phyloP scores from a whole-genome alignment of 192 early-diverging fungal genomes.

The Linnemannia schmuckeri region DNA sequence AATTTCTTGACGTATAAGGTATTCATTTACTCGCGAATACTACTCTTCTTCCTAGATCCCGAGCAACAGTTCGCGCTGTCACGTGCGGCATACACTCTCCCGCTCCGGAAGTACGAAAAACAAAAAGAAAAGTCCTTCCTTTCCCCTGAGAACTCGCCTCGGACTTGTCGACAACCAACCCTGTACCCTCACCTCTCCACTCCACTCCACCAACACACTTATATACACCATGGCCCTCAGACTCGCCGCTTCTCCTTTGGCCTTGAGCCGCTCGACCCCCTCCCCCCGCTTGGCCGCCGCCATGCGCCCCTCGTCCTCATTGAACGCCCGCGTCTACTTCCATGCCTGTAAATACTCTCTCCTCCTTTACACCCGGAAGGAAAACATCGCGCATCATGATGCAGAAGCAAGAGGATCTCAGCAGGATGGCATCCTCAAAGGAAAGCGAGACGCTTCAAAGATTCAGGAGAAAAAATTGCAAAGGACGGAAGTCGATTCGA shows the following conservation, averaged over 20 bases:
- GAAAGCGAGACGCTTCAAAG: not conserved
- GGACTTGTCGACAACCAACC: slow-evolving; percentile 7
- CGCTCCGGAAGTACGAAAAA: not conserved
- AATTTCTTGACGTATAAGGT: not conserved
- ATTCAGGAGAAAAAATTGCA: not conserved
- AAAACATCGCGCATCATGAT: not conserved
- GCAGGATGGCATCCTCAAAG: not conserved
- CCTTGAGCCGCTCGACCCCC: slow-evolving; percentile 33
- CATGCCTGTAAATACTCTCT: slow-evolving; percentile 38
- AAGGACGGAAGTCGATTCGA: not conserved
- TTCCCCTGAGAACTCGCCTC: slow-evolving; percentile 4
- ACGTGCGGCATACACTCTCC: not conserved
- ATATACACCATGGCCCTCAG: slow-evolving; percentile 42
- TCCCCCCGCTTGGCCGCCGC: slow-evolving; percentile 43
- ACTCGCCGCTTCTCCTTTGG: slow-evolving; percentile 42
- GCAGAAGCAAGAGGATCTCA: not conserved
- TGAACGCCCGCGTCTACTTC: slow-evolving; percentile 52
- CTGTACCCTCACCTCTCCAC: slow-evolving; percentile 16
- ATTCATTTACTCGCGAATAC: not conserved
- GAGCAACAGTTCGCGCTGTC: not conserved
- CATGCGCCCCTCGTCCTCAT: slow-evolving; percentile 30
- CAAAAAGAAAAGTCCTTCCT: not conserved
- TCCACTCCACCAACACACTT: slow-evolving; percentile 8
- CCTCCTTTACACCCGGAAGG: not conserved
- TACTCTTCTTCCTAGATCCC: not conserved